Conservation (phyloP, 305 asterid species). For the Fraxinus latifolia region DNA sequence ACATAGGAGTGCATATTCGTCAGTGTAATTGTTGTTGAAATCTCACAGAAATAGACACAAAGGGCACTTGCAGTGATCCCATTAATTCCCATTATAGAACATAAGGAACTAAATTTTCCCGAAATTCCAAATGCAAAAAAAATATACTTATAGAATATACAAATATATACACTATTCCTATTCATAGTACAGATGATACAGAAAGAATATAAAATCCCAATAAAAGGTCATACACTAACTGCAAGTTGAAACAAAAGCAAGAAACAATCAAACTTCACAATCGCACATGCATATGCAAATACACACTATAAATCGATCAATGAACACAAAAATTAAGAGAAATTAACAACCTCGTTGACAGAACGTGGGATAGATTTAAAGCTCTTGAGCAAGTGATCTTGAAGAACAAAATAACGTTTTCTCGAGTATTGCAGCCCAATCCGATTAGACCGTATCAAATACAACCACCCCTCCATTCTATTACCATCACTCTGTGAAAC, state of each 20-base stretch:
- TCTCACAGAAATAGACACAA: neutral
- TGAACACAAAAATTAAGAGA: neutral
- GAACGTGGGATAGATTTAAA: conserved; percentile 75
- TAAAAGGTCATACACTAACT: neutral
- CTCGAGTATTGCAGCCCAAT: conserved; percentile 87
- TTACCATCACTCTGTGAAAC: conserved; percentile 56
- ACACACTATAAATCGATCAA: neutral
- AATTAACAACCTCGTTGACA: conserved; percentile 47
- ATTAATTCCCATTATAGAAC: neutral
- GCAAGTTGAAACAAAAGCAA: conserved; percentile 11
- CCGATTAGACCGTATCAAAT: conserved; percentile 80
- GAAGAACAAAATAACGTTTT: conserved; percentile 82
- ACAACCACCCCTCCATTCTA: conserved; percentile 93
- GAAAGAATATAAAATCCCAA: neutral
- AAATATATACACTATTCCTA: neutral
- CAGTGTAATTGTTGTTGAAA: neutral
- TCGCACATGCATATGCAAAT: conserved; percentile 5
- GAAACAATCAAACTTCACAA: conserved; percentile 18
- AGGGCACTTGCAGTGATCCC: neutral
- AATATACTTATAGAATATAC: conserved; percentile 11
- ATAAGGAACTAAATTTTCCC: neutral
- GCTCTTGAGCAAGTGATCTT: conserved; percentile 75
- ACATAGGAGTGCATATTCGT: neutral
- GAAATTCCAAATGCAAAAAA: conserved; percentile 18
- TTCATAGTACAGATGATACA: neutral